phyloP scores from a whole-genome alignment of 306 rosid species.

The Malus fusca region DNA sequence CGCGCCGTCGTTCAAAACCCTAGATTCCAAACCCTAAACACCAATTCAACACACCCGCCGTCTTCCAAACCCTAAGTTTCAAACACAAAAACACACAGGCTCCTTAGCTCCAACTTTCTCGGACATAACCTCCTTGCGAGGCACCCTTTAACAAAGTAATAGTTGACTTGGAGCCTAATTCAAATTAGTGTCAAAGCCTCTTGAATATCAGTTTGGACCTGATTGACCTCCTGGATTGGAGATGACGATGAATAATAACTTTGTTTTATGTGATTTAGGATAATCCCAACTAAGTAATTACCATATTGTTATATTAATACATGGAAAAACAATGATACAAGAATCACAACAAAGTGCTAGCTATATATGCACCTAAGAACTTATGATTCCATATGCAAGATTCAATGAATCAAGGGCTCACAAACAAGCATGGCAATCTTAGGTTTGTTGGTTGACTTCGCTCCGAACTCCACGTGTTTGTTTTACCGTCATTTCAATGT shows the following conservation, averaged over 20 bases:
- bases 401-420: neutral
- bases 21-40: too few relatives aligned
- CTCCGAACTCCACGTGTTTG: neutral
- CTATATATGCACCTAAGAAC: neutral
- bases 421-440: neutral
- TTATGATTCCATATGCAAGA: too few relatives aligned
- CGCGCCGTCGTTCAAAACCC: too few relatives aligned
- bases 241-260: neutral
- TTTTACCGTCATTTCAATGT: neutral
- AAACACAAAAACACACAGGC: too few relatives aligned
- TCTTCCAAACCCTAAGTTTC: too few relatives aligned
- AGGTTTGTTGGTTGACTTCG: neutral
- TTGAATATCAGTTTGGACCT: neutral
- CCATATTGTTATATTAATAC: neutral
- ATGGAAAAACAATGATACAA: neutral
- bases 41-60: too few relatives aligned
- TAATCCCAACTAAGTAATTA: neutral
- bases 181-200: neutral
- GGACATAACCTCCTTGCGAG: too few relatives aligned
- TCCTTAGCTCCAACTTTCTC: too few relatives aligned
- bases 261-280: neutral
- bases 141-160: neutral
- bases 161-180: neutral
- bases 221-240: neutral
- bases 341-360: neutral